Conservation (phyloP, 148 eudicot species). For the Fagopyrum tataricum region DNA sequence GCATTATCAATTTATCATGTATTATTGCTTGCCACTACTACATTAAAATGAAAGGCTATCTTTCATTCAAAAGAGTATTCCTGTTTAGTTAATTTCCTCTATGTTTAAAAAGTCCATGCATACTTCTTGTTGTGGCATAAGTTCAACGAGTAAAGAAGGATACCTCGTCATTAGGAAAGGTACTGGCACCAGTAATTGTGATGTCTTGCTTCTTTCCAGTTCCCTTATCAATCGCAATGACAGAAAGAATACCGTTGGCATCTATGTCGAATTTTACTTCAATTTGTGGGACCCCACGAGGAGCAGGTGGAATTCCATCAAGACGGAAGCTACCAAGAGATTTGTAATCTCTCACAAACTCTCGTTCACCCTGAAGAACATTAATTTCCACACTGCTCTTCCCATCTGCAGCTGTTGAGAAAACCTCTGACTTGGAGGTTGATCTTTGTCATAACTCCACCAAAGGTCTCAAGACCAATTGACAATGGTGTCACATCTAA, state of each 20-base stretch:
- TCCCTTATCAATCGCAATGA: conserved; percentile 20
- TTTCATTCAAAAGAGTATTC: too few relatives aligned
- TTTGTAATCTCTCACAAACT: conserved; percentile 41
- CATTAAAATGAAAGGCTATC: too few relatives aligned
- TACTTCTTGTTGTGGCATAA: conserved; percentile 10
- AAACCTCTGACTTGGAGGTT: conserved; percentile 52
- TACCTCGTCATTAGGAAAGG: conserved; percentile 50
- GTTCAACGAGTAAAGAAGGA: neutral
- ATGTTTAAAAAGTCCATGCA: too few relatives aligned
- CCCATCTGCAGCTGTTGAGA: conserved; percentile 54
- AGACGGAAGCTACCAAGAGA: conserved; percentile 45
- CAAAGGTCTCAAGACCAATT: conserved; percentile 41
- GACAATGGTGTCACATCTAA: conserved; percentile 47
- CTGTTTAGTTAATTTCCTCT: too few relatives aligned
- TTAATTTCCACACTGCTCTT: conserved; percentile 48
- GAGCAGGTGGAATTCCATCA: conserved; percentile 51
- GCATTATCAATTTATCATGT: too few relatives aligned
- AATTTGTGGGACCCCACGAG: conserved; percentile 48
- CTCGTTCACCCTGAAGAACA: conserved; percentile 47
- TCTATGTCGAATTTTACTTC: conserved; percentile 29
- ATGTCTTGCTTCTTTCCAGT: conserved; percentile 55
- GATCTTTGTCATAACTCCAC: conserved; percentile 55
- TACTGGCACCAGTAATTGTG: conserved; percentile 48
- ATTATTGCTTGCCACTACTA: too few relatives aligned
- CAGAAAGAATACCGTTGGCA: conserved; percentile 14